These are phyloP conservation scores for Annulohypoxylon stygium DNA, from an alignment of 495 filamentous ascomycete genomes.

Conservation along the genomic window DNA sequence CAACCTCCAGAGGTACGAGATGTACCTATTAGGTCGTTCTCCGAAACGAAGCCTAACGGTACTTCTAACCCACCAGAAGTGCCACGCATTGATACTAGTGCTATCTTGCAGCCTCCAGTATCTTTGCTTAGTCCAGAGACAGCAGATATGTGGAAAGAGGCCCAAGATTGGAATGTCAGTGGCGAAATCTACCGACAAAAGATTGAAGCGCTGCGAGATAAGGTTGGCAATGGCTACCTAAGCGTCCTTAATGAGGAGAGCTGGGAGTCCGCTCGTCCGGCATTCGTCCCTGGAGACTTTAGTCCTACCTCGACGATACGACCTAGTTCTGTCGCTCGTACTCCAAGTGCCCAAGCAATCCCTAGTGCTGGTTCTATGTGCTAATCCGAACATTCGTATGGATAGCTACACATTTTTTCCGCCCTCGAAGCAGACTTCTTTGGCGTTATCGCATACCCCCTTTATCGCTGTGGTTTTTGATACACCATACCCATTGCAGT, in stretches of 20 bases:
- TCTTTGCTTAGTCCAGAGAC: conserved; percentile 55
- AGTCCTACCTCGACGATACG: conserved; percentile 57
- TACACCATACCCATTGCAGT: conserved; percentile 40
- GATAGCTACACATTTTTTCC: conserved; percentile 43
- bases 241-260: conserved; percentile 84
- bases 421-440: conserved; percentile 28
- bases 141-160: conserved; percentile 58
- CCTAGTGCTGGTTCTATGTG: conserved; percentile 63
- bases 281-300: conserved; percentile 57
- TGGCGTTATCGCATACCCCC: conserved; percentile 37
- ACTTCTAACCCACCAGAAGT: conserved; percentile 53
- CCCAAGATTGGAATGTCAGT: conserved; percentile 73
- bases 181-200: conserved; percentile 86
- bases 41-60: conserved; percentile 50
- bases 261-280: conserved; percentile 61
- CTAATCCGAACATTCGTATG: conserved; percentile 50
- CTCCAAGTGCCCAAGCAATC: conserved; percentile 63
- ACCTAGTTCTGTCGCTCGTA: conserved; percentile 59
- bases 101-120: conserved; percentile 58
- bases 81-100: conserved; percentile 62
- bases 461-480: conserved; percentile 36
- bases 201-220: conserved; percentile 84
- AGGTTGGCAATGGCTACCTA: conserved; percentile 87
- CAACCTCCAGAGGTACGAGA: conserved; percentile 54
- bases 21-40: conserved; percentile 34